These are phyloP conservation scores for Otatea glauca DNA, from an alignment of 176 grass and related monocot species.

Conservation along the genomic window DNA sequence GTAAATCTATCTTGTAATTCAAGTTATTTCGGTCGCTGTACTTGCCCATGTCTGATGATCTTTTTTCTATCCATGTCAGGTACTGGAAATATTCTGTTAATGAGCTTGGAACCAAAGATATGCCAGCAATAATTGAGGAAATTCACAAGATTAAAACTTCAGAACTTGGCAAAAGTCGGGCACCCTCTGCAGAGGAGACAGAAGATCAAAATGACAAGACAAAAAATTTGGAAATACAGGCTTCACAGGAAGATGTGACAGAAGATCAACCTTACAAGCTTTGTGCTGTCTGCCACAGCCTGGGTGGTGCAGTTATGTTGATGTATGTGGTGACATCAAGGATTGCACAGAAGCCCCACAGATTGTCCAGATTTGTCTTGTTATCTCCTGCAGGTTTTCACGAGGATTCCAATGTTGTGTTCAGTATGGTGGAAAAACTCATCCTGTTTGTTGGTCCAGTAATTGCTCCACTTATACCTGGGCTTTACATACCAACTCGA, in stretches of 20 bases:
- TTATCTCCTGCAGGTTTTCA: slow-evolving; percentile 96
- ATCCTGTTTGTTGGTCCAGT: slow-evolving; percentile 77
- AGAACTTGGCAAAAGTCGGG: slow-evolving; percentile 56
- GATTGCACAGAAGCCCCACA: slow-evolving; percentile 68
- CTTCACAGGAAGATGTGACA: slow-evolving; percentile 39
- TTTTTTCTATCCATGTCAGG: slow-evolving; percentile 45
- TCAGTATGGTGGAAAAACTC: slow-evolving; percentile 73
- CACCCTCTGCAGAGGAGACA: slow-evolving; percentile 20
- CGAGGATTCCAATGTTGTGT: slow-evolving; percentile 76
- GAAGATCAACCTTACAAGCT: slow-evolving; percentile 79
- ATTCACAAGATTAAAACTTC: slow-evolving; percentile 92
- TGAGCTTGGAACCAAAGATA: slow-evolving; percentile 91
- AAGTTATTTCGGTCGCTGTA: slow-evolving; percentile 11
- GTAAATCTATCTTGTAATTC: background rate
- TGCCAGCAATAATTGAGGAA: slow-evolving; percentile 86
- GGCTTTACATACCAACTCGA: slow-evolving; percentile 91
- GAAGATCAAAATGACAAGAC: slow-evolving; percentile 48
- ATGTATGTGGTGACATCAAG: slow-evolving; percentile 90
- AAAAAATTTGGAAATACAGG: slow-evolving; percentile 46
- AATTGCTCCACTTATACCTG: slow-evolving; percentile 81
- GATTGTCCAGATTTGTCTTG: slow-evolving; percentile 79
- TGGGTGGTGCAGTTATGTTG: slow-evolving; percentile 90
- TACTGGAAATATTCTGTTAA: slow-evolving; percentile 99
- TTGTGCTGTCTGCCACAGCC: slow-evolving; percentile 81
- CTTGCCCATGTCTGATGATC: background rate